Percentiles rank a stretch among this genome's conserved stretches.
phyloP scores from a whole-genome alignment of 805 yeast species.

The Lipomyces lipofer region DNA sequence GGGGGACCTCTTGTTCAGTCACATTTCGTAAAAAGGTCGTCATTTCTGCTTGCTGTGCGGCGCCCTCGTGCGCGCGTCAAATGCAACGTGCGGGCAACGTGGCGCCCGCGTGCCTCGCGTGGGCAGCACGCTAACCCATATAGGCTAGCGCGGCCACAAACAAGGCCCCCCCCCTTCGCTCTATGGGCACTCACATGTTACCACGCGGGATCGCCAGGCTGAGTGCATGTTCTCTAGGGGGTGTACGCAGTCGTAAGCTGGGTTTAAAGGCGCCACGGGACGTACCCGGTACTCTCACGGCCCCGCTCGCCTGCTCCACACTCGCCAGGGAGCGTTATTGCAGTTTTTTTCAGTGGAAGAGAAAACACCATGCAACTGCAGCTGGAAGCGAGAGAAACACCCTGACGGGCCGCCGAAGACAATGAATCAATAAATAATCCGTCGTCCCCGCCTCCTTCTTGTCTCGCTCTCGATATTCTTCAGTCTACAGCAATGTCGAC shows the following conservation, averaged over 20 bases:
- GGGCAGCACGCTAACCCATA: neutral
- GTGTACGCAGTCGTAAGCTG: neutral
- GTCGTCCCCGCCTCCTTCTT: neutral
- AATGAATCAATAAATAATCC: neutral
- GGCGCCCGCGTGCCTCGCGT: slow-evolving; percentile 2
- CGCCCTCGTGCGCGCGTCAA: neutral
- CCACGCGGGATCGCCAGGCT: neutral
- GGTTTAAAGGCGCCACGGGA: neutral
- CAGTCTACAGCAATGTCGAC: neutral
- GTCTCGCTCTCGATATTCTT: neutral
- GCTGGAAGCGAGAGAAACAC: neutral
- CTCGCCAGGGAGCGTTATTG: too few species aligned
- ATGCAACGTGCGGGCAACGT: neutral
- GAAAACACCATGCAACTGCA: neutral
- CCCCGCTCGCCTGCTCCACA: neutral
- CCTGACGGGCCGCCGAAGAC: neutral
- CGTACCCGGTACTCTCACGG: neutral
- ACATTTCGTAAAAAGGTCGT: too few species aligned
- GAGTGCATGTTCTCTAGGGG: neutral
- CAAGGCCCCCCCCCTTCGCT: neutral
- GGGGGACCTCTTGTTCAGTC: too few species aligned
- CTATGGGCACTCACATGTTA: neutral
- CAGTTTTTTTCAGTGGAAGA: neutral
- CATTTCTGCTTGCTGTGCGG: too few species aligned
- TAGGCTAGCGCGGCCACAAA: neutral